Base-by-base conservation (phyloP, 2,329 filamentous ascomycete species). In the Microcera coccophila region DNA sequence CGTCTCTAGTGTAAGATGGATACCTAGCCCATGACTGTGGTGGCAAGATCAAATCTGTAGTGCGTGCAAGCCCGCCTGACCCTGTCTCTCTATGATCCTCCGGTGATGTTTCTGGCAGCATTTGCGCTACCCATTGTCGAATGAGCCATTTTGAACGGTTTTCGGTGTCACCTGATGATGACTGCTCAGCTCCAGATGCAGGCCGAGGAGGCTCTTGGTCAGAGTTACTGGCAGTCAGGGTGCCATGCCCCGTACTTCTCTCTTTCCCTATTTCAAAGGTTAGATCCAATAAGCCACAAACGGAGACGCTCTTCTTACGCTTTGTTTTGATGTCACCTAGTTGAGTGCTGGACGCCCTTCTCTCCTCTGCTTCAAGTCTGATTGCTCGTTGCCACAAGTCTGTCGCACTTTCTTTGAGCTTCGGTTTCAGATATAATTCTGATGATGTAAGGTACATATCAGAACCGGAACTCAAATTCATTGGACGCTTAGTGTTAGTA, bases 1-100 rank as follows among this genome's bases (percentile, higher is more conserved):
- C 54, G 20, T 54, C 52, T 21, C 61, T 54, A 4, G 52, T 60
- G 22, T 61, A 53, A 3, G 65, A 64, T 15, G 62, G 56, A 39
- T 59, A 67, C 20, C 42, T 64, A 9, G 65, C 52, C 66, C 67
- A 69, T 7, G 64, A 58, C 12, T 48, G 49, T 4, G 62, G 61
- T 20, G 58, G 58, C 4, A 42, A 53, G 28, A 26, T 32, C 22
- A 45, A 38, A 21, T 36, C 48, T 15, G 26, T 31, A n/a, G 9
- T 32, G 8, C 15, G 15, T 7, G n/a, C 7, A 16, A n/a, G 7
- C n/a, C 29, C 29, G 29, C n/a, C n/a, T 5, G 11, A 32, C 15
- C 29, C 29, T n/a, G 15, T 15, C 29, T 16, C 29, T 9, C 22
- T 26, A 26, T 26, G 8, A 7, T 8, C 12, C 38, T 29, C 10